These are phyloP conservation scores for Thelonectria rubi DNA, from an alignment of 2,329 filamentous ascomycete genomes.

Conservation along the genomic window DNA sequence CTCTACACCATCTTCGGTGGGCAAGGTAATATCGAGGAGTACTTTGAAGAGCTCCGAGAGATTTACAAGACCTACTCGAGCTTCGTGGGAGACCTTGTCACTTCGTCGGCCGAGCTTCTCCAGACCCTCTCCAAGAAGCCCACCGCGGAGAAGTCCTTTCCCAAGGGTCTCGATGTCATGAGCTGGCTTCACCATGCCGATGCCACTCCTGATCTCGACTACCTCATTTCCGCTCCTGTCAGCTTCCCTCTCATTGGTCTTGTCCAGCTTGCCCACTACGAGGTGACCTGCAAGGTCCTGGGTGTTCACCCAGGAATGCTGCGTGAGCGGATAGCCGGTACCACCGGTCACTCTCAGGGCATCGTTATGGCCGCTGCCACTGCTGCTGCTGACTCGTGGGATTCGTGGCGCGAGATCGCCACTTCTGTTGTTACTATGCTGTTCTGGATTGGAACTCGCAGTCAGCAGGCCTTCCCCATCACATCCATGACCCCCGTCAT, in stretches of 20 bases:
- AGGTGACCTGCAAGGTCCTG: conserved; percentile 90
- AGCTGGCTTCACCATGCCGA: conserved; percentile 91
- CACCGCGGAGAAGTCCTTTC: conserved; percentile 91
- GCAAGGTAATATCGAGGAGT: conserved; percentile 99
- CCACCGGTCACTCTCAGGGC: conserved; percentile 96
- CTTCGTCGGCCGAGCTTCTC: conserved; percentile 84
- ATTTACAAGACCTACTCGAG: conserved; percentile 91
- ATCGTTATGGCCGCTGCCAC: conserved; percentile 93
- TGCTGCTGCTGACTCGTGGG: conserved; percentile 91
- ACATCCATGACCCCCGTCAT: conserved; percentile 92
- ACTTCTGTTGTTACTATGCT: conserved; percentile 87
- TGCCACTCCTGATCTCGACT: conserved; percentile 90
- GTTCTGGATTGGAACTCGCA: conserved; percentile 98
- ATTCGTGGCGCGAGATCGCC: conserved; percentile 84
- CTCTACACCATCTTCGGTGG: conserved; percentile 96
- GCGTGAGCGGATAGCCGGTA: conserved; percentile 83
- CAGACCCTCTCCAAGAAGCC: conserved; percentile 84
- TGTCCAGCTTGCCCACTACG: conserved; percentile 95
- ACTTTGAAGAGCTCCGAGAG: conserved; percentile 96
- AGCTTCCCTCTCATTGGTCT: conserved; percentile 96
- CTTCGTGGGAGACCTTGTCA: conserved; percentile 87
- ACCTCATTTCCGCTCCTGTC: conserved; percentile 92
- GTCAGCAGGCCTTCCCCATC: conserved; percentile 95
- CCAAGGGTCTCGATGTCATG: conserved; percentile 96
- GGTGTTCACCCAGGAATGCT: conserved; percentile 90